phyloP scores from a whole-genome alignment of 305 asterid genomes.

The Euphrasia arctica region DNA sequence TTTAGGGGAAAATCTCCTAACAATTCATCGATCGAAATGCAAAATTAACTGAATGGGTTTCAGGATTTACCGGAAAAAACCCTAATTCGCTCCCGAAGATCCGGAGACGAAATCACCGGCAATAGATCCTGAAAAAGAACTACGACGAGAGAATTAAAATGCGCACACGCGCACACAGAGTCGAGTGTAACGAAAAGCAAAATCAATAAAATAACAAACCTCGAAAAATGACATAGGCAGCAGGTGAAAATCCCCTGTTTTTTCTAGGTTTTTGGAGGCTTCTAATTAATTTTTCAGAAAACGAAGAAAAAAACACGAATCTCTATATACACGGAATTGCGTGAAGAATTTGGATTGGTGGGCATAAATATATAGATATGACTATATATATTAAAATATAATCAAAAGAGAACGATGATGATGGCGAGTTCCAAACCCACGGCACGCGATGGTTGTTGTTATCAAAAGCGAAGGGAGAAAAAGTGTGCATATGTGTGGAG shows the following conservation, averaged over 20 bases:
- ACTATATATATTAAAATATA: neutral
- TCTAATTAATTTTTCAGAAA: slow-evolving; percentile 24
- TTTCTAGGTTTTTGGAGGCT: slow-evolving; percentile 14
- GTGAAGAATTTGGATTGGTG: neutral
- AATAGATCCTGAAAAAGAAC: slow-evolving; percentile 45
- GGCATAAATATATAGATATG: neutral
- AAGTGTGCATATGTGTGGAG: slow-evolving; percentile 17
- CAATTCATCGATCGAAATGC: neutral
- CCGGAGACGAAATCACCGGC: slow-evolving; percentile 41
- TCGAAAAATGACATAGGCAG: slow-evolving; percentile 53
- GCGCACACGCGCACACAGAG: neutral
- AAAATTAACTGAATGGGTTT: slow-evolving; percentile 21
- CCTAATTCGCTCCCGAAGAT: slow-evolving; percentile 31
- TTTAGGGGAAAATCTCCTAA: neutral
- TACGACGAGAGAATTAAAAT: neutral
- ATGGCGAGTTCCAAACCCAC: slow-evolving; percentile 22
- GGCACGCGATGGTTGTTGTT: slow-evolving; percentile 15
- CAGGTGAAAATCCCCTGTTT: slow-evolving; percentile 9
- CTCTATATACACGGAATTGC: slow-evolving; percentile 20
- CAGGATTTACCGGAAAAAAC: slow-evolving; percentile 44
- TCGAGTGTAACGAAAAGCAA: slow-evolving; percentile 24
- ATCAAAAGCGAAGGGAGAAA: slow-evolving; percentile 16
- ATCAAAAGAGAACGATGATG: slow-evolving; percentile 11
- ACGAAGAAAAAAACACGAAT: slow-evolving; percentile 23
- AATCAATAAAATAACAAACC: slow-evolving; percentile 32